Evolutionary conservation across 2,329 filamentous ascomycete species (phyloP), one percentile per base, ranked within the genome.

Genomic region (Colletotrichum zoysiae): DNA sequence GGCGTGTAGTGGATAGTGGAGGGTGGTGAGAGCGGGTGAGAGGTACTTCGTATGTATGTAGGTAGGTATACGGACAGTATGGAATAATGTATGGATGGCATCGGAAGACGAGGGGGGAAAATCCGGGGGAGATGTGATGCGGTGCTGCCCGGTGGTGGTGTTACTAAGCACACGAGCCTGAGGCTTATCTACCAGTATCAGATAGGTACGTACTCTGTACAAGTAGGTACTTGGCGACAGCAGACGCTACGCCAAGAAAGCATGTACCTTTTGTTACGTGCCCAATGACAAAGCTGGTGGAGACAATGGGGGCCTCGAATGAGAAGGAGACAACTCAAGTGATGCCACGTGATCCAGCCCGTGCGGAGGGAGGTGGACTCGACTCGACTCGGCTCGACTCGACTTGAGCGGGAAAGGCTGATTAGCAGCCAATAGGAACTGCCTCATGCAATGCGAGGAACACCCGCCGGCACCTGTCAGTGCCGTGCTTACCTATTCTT

Each of bases 301-400:
- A 5, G 9, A 8, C 2, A 14, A 51, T n/a, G 59, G 44, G 35
- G 44, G 35, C 14, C 35, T 44, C 20, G n/a, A 51, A 35, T 35
- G 33, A 23, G 48, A 23, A 33, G 40, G 30, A 30, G 33, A 30
- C n/a, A 48, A 12, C 30, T 40, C 23, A 7, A 40, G 35, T 38
- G 38, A 38, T 18, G 14, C 65, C 69, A 71, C 69, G 69, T 71
- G 69, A 71, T 64, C 12, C 23, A 65, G 30, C 55, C 65, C 48
- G 65, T 69, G 59, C 65, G 11, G 53, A 23, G 46, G 11, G 53
- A 23, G 46, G 26, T 42, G 58, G 69, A 58, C 56, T 59, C 51
- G 16, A 51, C n/a, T 42, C 38, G 3, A 9, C 9, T 6, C 6
- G 9, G 5, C 6, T 35, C 1, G 35, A 35, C 35, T 38, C 9